Evolutionary conservation across 208 protist genomes (phyloP), one percentile per base, ranked within the genome.

Genomic region (Cochliopodium minus): DNA sequence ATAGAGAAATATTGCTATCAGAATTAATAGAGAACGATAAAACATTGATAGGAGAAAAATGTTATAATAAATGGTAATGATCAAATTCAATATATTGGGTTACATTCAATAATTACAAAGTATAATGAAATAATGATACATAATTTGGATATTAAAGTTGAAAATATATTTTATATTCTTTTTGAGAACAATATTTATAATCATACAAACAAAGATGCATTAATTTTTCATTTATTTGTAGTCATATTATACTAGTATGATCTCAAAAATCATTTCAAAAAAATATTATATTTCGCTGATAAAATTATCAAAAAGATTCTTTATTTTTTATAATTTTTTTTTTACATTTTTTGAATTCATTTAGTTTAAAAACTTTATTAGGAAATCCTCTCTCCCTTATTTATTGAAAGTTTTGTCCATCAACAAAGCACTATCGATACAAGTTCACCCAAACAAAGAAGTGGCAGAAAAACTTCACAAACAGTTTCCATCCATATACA

Each of bases 391-490:
- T 5, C 17, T 45, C 9, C 45, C 45, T 4, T 50, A 33, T 7
- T 10, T 51, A 13, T 51, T 51, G 9, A 35, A 35, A 51, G 15
- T 54, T 26, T 40, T 54, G 29, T 54, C 49, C n/a, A 32, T 54
- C 6, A 54, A 54, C 17, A 29, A 54, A 54, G 49, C 49, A 22
- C 49, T 54, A 25, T 54, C 49, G 0, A 54, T 54, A 28, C 49
- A 54, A 22, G 49, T 32, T 29, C 49, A 54, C 40, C 49, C 49
- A 15, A 22, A 54, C 28, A 13, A 40, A 25, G 25, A 3, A 15
- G 10, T 54, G 0, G 49, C 49, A 20, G 5, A 54, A n/a, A 22
- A 54, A 29, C 20, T 54, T 4, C 29, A 38, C 28, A 10, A 15
- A 25, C 15, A 39, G 13, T 15, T 25, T 29, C 49, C 49, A 11